Evolutionary conservation across 176 grass and related monocot species (phyloP), one percentile per base, ranked within the genome.

Genomic region (Oryza glumipatula): DNA sequence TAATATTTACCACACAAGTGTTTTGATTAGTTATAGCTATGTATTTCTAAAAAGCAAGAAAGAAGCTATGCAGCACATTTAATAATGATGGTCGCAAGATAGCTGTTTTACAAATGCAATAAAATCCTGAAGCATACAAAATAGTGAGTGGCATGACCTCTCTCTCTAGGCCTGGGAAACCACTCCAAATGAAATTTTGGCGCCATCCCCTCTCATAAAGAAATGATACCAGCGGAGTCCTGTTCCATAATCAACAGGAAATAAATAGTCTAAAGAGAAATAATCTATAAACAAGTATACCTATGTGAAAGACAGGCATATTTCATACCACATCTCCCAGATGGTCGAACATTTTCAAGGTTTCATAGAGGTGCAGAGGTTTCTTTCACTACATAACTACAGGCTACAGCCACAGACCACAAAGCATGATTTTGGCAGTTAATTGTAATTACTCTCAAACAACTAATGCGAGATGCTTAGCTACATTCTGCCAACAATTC

Each of bases 161-260:
- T 93, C 19, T 93, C 80, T 94, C 89, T 61, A 84, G 83, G 32
- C 96, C 93, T 71, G 96, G 96, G 58, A 98, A 95, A 80, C 96
- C 96, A 85, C 87, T 87, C 96, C 96, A 98, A 49, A 89, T 16
- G 28, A 98, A 98, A 92, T 92, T 98, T 82, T 94, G 96, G 17
- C 96, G 91, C 93, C 96, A 98, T 46, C 96, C 96, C 88, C 93
- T 93, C 70, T 98, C 93, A 70, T 98, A 98, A 68, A 98, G 89
- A 93, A 92, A 98, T 24, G 93, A 95, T 75, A 98, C 87, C 65
- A 98, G 66, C 19, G 83, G 87, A 51, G 49, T 95, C 85, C 93
- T 98, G 90, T 77, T 84, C 7, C 14, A 89, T 70, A 88, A 87
- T 39, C 43, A 70, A 91, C 9, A 3, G 21, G n/a, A 83, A 74